phyloP scores from a whole-genome alignment of 1,139 yeast species.

The Candida dubliniensis region DNA sequence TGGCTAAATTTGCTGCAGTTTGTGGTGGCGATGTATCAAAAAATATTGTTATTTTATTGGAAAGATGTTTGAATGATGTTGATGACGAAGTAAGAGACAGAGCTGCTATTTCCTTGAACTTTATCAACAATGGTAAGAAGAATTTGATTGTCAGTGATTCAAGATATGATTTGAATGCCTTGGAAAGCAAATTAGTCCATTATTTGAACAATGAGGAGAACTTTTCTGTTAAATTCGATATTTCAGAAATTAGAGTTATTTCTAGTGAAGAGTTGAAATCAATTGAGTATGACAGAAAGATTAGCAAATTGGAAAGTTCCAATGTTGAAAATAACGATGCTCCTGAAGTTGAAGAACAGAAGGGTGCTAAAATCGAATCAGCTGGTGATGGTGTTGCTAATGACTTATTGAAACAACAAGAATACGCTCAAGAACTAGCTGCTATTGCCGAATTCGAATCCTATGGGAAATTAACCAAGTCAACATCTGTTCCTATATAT shows the following conservation, averaged over 20 bases:
- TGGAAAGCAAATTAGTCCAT: slow-evolving; percentile 73
- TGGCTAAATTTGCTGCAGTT: slow-evolving; percentile 85
- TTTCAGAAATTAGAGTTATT: slow-evolving; percentile 60
- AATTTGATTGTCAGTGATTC: slow-evolving; percentile 66
- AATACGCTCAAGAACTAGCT: slow-evolving; percentile 65
- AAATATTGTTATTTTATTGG: slow-evolving; percentile 72
- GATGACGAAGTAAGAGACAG: slow-evolving; percentile 99
- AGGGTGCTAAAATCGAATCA: slow-evolving; percentile 10
- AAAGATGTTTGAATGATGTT: slow-evolving; percentile 81
- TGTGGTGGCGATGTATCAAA: slow-evolving; percentile 67
- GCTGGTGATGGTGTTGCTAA: slow-evolving; percentile 23
- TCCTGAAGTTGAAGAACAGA: slow-evolving; percentile 8
- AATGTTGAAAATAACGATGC: slow-evolving; percentile 16
- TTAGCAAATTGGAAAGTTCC: slow-evolving; percentile 45
- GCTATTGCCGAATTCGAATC: slow-evolving; percentile 67
- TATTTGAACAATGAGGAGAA: slow-evolving; percentile 65
- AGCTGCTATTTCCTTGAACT: slow-evolving; percentile 80
- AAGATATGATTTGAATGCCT: slow-evolving; percentile 68
- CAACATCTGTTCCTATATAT: slow-evolving; percentile 58
- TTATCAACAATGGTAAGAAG: slow-evolving; percentile 54
- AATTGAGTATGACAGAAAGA: slow-evolving; percentile 57
- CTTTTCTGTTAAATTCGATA: slow-evolving; percentile 69
- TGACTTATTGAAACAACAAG: slow-evolving; percentile 54
- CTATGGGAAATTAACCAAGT: slow-evolving; percentile 76
- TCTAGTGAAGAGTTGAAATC: slow-evolving; percentile 66